These are phyloP conservation scores for Zarea fungicola DNA, from an alignment of 2,329 filamentous ascomycete species.

Conservation along the genomic window DNA sequence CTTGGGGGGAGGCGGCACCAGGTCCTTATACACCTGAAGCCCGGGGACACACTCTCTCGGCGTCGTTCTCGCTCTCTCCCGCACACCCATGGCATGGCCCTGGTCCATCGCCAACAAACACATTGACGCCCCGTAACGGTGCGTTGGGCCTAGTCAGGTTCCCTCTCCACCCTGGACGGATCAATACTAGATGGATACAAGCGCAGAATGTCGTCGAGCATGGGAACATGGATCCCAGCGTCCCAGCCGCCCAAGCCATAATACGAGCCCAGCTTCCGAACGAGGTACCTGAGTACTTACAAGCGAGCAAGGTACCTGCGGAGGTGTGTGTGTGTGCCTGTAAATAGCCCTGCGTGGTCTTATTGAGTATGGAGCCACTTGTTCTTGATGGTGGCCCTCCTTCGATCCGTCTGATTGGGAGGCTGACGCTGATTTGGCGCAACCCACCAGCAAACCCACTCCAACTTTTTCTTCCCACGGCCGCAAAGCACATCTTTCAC, in stretches of 20 bases:
- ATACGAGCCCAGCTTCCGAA: conserved; percentile 8
- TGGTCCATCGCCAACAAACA: conserved; percentile 3
- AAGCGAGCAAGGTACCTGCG: no score
- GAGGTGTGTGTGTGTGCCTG: not conserved
- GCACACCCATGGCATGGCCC: no score
- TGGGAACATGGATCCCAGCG: not conserved
- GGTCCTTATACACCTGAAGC: conserved; percentile 10
- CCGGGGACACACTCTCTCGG: not conserved
- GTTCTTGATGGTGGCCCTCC: not conserved
- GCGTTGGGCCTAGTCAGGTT: not conserved
- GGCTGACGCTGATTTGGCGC: conserved; percentile 1
- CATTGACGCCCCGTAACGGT: conserved; percentile 5
- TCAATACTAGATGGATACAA: not conserved
- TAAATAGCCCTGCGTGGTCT: conserved; percentile 5
- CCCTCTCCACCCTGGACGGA: not conserved
- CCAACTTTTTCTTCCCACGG: not conserved
- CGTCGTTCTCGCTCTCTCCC: no score
- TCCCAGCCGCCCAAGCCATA: conserved; percentile 9
- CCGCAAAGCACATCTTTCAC: not conserved
- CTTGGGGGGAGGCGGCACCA: conserved; percentile 1
- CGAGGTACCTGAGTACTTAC: not conserved
- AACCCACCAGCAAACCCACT: not conserved
- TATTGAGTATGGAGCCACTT: not conserved
- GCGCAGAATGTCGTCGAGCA: not conserved
- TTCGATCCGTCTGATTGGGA: conserved; percentile 9